phyloP scores from a whole-genome alignment of 2,329 filamentous ascomycete genomes.

The Graphilbum sp. region DNA sequence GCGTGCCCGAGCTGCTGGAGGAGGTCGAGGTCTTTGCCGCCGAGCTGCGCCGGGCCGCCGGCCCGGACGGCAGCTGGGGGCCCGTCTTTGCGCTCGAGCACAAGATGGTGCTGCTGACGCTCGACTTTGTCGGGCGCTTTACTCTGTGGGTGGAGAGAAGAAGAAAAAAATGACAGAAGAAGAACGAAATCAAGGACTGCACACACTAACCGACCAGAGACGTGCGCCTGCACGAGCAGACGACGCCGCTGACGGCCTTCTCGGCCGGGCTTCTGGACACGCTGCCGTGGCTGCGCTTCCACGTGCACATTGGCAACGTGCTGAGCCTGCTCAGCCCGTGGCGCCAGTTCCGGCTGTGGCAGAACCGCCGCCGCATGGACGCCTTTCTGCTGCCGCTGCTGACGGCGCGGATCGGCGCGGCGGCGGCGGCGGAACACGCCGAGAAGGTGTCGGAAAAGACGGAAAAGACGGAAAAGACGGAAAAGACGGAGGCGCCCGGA shows the following conservation, averaged over 20 bases:
- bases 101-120: slow-evolving; percentile 10
- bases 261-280: slow-evolving; percentile 5
- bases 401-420: slow-evolving; percentile 11
- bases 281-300: slow-evolving; percentile 3
- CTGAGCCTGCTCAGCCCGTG: slow-evolving; percentile 14
- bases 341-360: slow-evolving; percentile 14
- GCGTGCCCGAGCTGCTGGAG: slow-evolving; percentile 17
- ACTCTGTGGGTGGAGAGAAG: slow-evolving; percentile 2
- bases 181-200: no score
- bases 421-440: slow-evolving; percentile 3
- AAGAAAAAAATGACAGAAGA: background rate
- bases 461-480: background rate
- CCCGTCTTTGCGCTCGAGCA: slow-evolving; percentile 12
- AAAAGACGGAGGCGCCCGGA: slow-evolving; percentile 7
- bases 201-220: background rate
- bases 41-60: slow-evolving; percentile 10
- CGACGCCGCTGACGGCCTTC: slow-evolving; percentile 2
- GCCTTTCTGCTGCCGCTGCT: slow-evolving; percentile 14
- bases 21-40: slow-evolving; percentile 14
- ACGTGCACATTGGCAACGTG: slow-evolving; percentile 8
- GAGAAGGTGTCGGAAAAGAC: background rate
- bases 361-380: slow-evolving; percentile 16
- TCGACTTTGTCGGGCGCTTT: slow-evolving; percentile 13
- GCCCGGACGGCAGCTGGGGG: slow-evolving; percentile 8
- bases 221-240: slow-evolving; percentile 5